These are phyloP conservation scores for Lactuca sativa DNA, from an alignment of 129 eudicot species.

Conservation along the genomic window DNA sequence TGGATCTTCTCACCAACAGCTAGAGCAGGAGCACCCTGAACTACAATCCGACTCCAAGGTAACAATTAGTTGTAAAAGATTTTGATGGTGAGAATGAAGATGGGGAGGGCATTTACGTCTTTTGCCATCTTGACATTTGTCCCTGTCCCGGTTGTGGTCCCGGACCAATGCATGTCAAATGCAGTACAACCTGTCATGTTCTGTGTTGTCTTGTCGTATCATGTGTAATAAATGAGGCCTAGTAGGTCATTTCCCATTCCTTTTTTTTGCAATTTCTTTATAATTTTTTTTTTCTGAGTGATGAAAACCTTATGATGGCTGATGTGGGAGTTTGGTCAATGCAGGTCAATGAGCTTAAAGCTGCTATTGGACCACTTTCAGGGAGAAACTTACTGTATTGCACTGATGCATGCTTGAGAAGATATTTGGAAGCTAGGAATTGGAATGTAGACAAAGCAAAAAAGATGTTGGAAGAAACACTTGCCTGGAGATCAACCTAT, in stretches of 20 bases:
- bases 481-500: conserved; percentile 73
- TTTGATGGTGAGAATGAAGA: neutral
- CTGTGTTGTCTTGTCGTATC: neutral
- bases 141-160: neutral
- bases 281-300: neutral
- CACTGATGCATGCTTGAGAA: conserved; percentile 68
- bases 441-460: conserved; percentile 86
- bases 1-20: conserved; percentile 47
- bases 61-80: conserved; percentile 1
- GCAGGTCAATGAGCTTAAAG: conserved; percentile 66
- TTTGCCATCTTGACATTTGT: neutral
- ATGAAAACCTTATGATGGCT: conserved; percentile 3
- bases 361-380: conserved; percentile 70
- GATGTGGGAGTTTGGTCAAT: conserved; percentile 12
- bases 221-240: neutral
- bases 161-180: neutral
- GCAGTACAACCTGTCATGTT: neutral
- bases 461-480: conserved; percentile 88
- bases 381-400: conserved; percentile 70
- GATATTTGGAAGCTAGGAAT: conserved; percentile 82
- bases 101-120: neutral
- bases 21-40: conserved; percentile 48
- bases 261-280: neutral
- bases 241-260: neutral
- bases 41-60: conserved; percentile 58